Conservation (phyloP, 768 basidiomycete genomes). For the Lentinula sp. region DNA sequence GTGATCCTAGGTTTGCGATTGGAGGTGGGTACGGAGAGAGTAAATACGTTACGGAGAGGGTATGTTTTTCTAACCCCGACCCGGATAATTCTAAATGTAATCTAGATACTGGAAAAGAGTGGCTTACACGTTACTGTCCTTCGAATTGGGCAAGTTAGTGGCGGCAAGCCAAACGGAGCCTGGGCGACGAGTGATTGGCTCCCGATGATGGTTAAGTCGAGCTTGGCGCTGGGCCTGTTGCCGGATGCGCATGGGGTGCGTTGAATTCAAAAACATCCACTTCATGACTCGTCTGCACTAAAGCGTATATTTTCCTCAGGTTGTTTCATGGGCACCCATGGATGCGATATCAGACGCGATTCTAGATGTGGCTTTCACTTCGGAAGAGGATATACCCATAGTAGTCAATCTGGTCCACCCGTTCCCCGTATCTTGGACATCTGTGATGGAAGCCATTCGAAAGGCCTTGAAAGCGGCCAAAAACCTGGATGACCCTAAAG, state of each 20-base stretch:
- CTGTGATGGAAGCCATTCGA: neutral
- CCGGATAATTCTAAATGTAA: neutral
- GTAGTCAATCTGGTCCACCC: constrained; percentile 10
- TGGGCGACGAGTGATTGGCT: constrained; percentile 32
- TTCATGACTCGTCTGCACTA: neutral
- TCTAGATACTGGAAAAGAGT: constrained; percentile 14
- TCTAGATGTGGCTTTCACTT: constrained; percentile 5
- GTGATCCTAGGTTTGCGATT: constrained; percentile 25
- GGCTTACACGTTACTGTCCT: constrained; percentile 9
- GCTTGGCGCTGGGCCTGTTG: constrained; percentile 19
- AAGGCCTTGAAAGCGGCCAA: neutral
- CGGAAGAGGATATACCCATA: neutral
- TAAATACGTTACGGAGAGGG: constrained; percentile 38
- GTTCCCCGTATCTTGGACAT: constrained; percentile 2
- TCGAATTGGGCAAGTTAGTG: constrained; percentile 30
- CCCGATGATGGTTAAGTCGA: constrained; percentile 28
- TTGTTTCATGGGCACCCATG: constrained; percentile 17
- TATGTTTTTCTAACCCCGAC: constrained; percentile 9
- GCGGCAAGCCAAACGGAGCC: constrained; percentile 24
- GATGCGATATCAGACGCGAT: neutral
- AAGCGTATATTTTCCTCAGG: constrained; percentile 10
- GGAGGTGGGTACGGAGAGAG: constrained; percentile 40
- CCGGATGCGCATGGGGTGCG: constrained; percentile 21
- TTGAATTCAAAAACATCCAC: neutral
- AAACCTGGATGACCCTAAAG: neutral